A percentile compares a stretch with the other conserved stretches of the same genome.
phyloP scores from a whole-genome alignment of 495 filamentous ascomycete genomes.

The Penicillium lagena region DNA sequence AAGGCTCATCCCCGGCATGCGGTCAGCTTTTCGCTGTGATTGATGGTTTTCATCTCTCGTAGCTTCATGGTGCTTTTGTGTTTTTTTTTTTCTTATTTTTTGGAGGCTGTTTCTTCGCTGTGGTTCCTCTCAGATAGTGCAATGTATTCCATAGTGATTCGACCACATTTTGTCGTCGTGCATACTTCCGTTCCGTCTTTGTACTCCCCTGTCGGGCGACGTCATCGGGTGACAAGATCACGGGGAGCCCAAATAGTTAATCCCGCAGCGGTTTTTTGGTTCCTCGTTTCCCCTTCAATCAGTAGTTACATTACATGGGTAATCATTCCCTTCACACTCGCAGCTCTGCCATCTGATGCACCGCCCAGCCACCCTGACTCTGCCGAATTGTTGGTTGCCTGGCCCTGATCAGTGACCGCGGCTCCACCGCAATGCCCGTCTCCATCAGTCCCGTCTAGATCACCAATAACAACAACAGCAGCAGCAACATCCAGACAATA shows the following conservation, averaged over 20 bases:
- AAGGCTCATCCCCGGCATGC: background rate
- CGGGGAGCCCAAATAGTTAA: too few species aligned
- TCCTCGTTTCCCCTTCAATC: too few species aligned
- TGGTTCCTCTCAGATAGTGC: too few species aligned
- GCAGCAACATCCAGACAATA: background rate
- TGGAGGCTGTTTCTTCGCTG: too few species aligned
- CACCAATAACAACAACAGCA: background rate
- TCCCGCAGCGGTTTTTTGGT: too few species aligned
- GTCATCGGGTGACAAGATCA: slow-evolving; percentile 23
- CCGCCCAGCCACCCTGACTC: background rate
- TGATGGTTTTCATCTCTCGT: background rate
- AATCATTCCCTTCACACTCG: background rate
- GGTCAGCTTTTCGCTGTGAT: background rate
- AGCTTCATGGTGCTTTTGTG: too few species aligned
- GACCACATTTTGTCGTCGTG: too few species aligned
- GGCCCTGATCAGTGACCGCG: background rate
- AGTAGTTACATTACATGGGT: background rate
- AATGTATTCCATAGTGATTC: too few species aligned
- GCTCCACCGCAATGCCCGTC: slow-evolving; percentile 11
- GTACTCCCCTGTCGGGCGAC: slow-evolving; percentile 23
- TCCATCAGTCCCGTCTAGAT: slow-evolving; percentile 6
- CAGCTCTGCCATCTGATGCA: background rate
- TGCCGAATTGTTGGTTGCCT: slow-evolving; percentile 1
- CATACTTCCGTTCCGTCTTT: too few species aligned
- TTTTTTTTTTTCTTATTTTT: too few species aligned